A percentile compares a stretch with the other conserved stretches of the same genome.
Conservation (phyloP, 2,329 filamentous ascomycete genomes). For the Ophiostoma fasciatum region DNA sequence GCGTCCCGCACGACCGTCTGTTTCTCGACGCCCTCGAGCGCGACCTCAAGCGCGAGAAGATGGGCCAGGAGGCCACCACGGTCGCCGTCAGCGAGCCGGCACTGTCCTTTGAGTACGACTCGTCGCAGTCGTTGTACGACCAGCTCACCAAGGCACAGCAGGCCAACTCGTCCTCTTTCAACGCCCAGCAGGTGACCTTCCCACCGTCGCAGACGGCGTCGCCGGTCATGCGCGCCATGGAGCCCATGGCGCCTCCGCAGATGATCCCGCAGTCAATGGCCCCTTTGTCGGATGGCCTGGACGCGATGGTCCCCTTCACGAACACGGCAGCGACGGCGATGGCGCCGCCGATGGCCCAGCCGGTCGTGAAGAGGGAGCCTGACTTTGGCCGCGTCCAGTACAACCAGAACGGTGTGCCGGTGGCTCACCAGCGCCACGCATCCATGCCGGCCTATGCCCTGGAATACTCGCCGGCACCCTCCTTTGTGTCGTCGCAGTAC, state of each 20-base stretch:
- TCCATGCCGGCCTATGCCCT: conserved; percentile 95
- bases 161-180: conserved; percentile 95
- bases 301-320: conserved; percentile 55
- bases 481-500: conserved; percentile 96
- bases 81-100: conserved; percentile 94
- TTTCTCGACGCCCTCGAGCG: conserved; percentile 96
- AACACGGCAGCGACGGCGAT: conserved; percentile 45
- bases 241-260: conserved; percentile 71
- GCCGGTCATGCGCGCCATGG: conserved; percentile 77
- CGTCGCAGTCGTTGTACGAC: conserved; percentile 96
- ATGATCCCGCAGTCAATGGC: conserved; percentile 38
- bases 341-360: conserved; percentile 53
- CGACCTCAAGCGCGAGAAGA: conserved; percentile 97
- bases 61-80: conserved; percentile 95
- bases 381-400: conserved; percentile 74
- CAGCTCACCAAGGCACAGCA: conserved; percentile 99
- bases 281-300: conserved; percentile 48
- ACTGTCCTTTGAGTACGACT: conserved; percentile 97
- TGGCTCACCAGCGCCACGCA: conserved; percentile 80
- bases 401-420: conserved; percentile 79
- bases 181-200: conserved; percentile 55
- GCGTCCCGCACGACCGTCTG: conserved; percentile 90
- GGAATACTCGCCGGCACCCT: conserved; percentile 95
- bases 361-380: conserved; percentile 74
- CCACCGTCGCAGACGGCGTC: conserved; percentile 70